Evolutionary conservation across 2,329 filamentous ascomycete species (phyloP), one percentile per base, ranked within the genome.

Genomic region (Alternaria alternata): DNA sequence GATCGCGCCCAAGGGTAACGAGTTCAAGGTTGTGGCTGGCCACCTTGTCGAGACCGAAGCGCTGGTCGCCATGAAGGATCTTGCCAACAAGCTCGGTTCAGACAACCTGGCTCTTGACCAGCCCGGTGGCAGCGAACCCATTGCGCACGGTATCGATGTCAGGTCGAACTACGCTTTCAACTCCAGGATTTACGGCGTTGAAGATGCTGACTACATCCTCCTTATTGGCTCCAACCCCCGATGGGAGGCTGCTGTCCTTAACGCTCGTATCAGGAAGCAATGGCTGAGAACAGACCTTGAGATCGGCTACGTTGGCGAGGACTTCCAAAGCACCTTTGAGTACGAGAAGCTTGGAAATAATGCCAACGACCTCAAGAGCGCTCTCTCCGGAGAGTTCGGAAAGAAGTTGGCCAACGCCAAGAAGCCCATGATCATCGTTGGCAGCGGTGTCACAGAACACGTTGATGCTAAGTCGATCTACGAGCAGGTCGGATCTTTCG

Each of bases 131-230:
- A 90, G 87, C 80, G 84, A 89, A 66, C 95, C 95, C 14, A 83
- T 97, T 64, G 91, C 94, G 36, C 95, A 99, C 81, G 95, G 95
- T 79, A 83, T 97, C 64, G 95, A 99, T 74, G 87, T 98, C 60
- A 92, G 94, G 67, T 92, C 93, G 60, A 99, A 95, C 84, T 99
- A 96, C 81, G 85, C 93, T 44, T 97, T 99, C 86, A 99, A 99
- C 87, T 97, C 94, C 38, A 92, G 87, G 79, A 96, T 99, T 75
- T 91, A 88, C 79, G 95, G 93, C 74, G 91, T 98, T 38, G 95
- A 99, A 81, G 92, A 97, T 75, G 93, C 94, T 18, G 95, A 98
- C 81, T 88, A 87, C 71, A 92, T 99, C 61, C 89, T 99, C 54
- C 89, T 99, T 60, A 88, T 99, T 65, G 95, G 94, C 69, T 97